Evolutionary conservation across 352 stramenopile genomes (phyloP).

Genomic region (Globisporangium camurandrum): DNA sequence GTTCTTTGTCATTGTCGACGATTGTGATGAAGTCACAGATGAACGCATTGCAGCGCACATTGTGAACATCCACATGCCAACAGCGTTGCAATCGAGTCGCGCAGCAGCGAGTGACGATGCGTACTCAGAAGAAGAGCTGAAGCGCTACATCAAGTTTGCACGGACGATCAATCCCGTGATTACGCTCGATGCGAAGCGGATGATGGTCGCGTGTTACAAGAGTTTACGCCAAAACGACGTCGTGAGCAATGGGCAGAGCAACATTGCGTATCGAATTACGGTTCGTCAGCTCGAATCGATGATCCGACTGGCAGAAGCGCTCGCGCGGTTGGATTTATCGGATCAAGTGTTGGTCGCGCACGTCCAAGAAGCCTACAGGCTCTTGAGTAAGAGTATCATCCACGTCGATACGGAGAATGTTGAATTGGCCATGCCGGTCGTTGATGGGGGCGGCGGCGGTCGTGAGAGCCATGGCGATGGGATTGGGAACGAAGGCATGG

Average conservation of each 20-base stretch:
- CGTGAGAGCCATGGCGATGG: constrained; percentile 23
- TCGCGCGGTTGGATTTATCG: constrained; percentile 94
- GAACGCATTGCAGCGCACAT: constrained; percentile 96
- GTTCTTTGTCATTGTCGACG: constrained; percentile 98
- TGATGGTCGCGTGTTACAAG: constrained; percentile 97
- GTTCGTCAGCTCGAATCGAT: constrained; percentile 98
- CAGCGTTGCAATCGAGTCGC: constrained; percentile 34
- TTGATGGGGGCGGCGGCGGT: constrained; percentile 48
- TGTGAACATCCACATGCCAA: constrained; percentile 92
- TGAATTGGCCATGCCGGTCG: constrained; percentile 75
- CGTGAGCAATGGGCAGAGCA: constrained; percentile 86
- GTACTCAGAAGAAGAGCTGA: constrained; percentile 84
- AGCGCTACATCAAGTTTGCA: constrained; percentile 94
- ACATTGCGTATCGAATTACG: constrained; percentile 98
- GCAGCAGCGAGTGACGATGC: constrained; percentile 14
- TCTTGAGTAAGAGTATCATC: constrained; percentile 98
- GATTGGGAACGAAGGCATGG: constrained; percentile 1
- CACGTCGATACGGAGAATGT: constrained; percentile 98
- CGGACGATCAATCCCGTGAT: constrained; percentile 68
- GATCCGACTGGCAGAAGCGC: constrained; percentile 95
- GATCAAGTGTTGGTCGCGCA: constrained; percentile 88
- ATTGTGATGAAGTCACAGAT: constrained; percentile 94
- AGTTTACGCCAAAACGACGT: constrained; percentile 95
- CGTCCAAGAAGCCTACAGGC: constrained; percentile 94
- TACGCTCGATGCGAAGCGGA: constrained; percentile 67